These are phyloP conservation scores for Crithidia mellificae DNA, from an alignment of 208 protist species.

Conservation along the genomic window DNA sequence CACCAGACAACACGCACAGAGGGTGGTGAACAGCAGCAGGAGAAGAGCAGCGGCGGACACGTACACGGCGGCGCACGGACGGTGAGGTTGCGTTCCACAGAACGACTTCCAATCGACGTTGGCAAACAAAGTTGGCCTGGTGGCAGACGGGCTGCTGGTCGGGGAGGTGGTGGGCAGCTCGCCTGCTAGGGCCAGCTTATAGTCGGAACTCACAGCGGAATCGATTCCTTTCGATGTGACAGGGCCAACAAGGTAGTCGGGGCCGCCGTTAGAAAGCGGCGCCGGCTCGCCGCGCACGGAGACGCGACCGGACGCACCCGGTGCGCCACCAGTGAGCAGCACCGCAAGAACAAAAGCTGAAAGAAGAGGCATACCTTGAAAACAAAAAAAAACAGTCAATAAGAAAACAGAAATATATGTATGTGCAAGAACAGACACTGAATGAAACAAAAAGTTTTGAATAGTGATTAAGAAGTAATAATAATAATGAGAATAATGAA, in stretches of 20 bases:
- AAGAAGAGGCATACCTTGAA: background rate
- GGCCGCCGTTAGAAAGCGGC: too few relatives aligned
- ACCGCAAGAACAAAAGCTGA: slow-evolving; percentile 26
- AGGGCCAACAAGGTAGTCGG: too few relatives aligned
- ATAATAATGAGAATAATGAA: too few relatives aligned
- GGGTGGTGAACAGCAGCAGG: background rate
- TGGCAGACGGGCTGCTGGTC: background rate
- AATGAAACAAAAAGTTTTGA: too few relatives aligned
- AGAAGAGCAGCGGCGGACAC: background rate
- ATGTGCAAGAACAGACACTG: slow-evolving; percentile 6
- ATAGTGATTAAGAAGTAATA: too few relatives aligned
- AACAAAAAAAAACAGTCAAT: background rate
- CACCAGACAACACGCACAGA: slow-evolving; percentile 9
- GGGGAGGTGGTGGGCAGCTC: background rate
- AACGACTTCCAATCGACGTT: background rate
- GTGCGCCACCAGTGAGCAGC: slow-evolving; percentile 1
- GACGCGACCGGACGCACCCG: background rate
- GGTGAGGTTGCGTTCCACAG: background rate
- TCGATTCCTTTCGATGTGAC: too few relatives aligned
- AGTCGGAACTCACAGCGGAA: too few relatives aligned
- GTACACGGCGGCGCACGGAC: background rate
- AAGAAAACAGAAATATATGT: slow-evolving; percentile 18
- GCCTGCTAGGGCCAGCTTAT: background rate
- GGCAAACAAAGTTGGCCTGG: background rate
- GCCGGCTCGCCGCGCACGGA: background rate